Evolutionary conservation across 78 protist genomes (phyloP).

Genomic region (Anaeramoeba ignava): DNA sequence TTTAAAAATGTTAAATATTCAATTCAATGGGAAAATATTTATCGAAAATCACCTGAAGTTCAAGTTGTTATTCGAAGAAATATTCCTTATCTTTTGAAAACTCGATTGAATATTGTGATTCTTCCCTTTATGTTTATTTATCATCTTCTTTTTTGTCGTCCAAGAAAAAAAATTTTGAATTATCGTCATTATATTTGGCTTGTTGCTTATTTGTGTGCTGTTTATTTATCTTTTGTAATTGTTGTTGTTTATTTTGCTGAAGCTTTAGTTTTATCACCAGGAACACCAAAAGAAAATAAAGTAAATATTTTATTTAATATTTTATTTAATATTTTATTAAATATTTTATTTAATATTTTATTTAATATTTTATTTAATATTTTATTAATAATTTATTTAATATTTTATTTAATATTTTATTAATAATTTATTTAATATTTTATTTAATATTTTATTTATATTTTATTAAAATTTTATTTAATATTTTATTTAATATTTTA

Average conservation of each 20-base stretch:
- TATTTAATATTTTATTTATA: no score
- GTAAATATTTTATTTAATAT: no score
- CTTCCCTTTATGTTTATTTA: background rate
- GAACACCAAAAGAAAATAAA: background rate
- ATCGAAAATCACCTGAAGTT: background rate
- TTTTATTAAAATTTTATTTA: no score
- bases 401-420: no score
- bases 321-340: no score
- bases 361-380: no score
- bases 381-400: no score
- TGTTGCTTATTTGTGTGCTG: background rate
- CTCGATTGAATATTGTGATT: background rate
- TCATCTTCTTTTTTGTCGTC: background rate
- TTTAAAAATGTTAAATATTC: background rate
- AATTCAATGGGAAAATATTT: background rate
- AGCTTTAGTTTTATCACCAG: background rate
- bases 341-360: no score
- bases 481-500: no score
- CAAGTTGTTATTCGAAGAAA: background rate
- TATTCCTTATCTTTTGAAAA: background rate
- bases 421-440: no score
- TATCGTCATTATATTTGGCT: background rate
- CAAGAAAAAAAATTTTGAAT: background rate
- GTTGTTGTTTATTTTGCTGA: background rate
- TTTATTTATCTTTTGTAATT: background rate